Percentiles rank a stretch among this genome's conserved stretches.
Conservation (phyloP, 2,329 filamentous ascomycete species). For the Coniochaeta sp. region DNA sequence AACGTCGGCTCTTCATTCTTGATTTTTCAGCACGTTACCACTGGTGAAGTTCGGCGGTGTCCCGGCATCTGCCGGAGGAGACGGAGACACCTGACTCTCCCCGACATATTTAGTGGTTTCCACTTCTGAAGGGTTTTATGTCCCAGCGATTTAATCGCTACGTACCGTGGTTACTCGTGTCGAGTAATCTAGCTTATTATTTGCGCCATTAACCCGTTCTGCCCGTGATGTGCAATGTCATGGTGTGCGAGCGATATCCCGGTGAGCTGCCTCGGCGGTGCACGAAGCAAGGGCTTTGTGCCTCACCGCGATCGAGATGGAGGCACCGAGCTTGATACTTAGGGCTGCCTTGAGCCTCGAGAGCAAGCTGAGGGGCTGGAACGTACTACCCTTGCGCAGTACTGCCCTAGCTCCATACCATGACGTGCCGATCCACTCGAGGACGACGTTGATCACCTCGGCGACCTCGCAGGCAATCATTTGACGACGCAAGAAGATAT, state of each 20-base stretch:
- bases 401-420: background rate
- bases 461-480: background rate
- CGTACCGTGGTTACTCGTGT: background rate
- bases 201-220: background rate
- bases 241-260: background rate
- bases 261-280: background rate
- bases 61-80: slow-evolving; percentile 1
- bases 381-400: no score
- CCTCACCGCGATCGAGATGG: background rate
- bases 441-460: background rate
- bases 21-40: background rate
- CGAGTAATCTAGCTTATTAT: background rate
- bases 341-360: background rate
- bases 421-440: background rate
- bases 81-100: background rate
- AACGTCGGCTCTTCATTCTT: no score
- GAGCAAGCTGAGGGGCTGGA: background rate
- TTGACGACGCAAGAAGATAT: background rate
- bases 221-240: background rate
- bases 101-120: background rate
- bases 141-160: background rate
- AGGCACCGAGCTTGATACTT: background rate
- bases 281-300: background rate
- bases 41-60: background rate
- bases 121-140: background rate